Evolutionary conservation across 2,329 filamentous ascomycete genomes (phyloP).

Genomic region (Aspergillus niger): DNA sequence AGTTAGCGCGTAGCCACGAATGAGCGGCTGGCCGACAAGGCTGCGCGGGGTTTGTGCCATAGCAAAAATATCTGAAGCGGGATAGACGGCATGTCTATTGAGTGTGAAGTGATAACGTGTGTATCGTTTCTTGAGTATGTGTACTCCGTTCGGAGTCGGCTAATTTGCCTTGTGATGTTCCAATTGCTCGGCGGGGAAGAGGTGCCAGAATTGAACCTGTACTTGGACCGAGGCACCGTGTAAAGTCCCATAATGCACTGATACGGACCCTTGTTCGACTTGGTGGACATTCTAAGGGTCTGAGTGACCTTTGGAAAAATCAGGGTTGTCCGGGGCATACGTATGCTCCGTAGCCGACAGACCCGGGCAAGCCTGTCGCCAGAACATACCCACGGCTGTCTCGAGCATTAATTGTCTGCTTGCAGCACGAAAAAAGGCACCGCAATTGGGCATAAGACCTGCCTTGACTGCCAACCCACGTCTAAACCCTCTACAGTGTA

Average conservation of each 20-base stretch:
- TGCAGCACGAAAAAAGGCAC: not conserved
- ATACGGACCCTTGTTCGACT: not conserved
- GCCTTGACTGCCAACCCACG: not conserved
- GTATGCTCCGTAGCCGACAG: not conserved
- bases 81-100: not conserved
- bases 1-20: not conserved
- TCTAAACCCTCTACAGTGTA: not conserved
- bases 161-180: too few relatives aligned
- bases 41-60: not conserved
- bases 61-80: not conserved
- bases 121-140: too few relatives aligned
- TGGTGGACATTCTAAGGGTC: not conserved
- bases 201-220: not conserved
- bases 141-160: too few relatives aligned
- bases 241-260: not conserved
- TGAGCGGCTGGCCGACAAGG: not conserved
- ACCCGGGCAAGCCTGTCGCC: not conserved
- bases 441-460: not conserved
- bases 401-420: not conserved
- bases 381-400: not conserved
- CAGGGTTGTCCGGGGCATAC: conserved; percentile 1
- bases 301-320: not conserved
- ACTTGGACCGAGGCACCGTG: not conserved
- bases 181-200: not conserved
- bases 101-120: too few relatives aligned